Evolutionary conservation across 345 rosid species (phyloP).

Genomic region (Brassica incana): DNA sequence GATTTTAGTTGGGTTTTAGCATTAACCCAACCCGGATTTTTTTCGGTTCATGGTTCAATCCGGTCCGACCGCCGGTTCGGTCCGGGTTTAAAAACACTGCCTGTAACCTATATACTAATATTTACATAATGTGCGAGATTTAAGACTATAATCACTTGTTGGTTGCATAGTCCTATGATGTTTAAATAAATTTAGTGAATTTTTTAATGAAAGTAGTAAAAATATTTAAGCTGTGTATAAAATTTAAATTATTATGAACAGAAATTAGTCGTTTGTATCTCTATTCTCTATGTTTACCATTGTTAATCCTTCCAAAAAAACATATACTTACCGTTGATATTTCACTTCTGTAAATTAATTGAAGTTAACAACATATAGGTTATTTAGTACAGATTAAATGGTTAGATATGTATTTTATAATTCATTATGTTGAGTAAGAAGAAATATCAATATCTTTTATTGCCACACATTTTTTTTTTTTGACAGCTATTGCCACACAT

Average conservation of each 20-base stretch:
- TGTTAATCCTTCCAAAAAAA: neutral
- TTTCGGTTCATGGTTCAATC: too few relatives aligned
- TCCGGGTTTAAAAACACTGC: too few relatives aligned
- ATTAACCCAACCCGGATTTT: too few relatives aligned
- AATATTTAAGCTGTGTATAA: neutral
- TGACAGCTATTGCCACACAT: too few relatives aligned
- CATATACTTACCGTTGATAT: neutral
- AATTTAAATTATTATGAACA: neutral
- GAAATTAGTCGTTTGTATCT: neutral
- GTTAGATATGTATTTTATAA: neutral
- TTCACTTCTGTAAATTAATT: neutral
- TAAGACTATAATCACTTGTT: neutral
- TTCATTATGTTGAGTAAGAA: neutral
- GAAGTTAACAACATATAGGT: neutral
- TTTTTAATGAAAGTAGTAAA: neutral
- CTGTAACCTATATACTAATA: too few relatives aligned
- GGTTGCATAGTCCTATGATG: neutral
- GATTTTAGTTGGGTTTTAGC: too few relatives aligned
- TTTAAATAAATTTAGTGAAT: neutral
- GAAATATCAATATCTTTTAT: neutral
- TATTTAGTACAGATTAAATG: neutral
- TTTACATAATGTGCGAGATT: neutral
- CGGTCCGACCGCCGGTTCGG: too few relatives aligned
- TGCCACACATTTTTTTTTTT: too few relatives aligned
- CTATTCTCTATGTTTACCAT: neutral